Base-by-base conservation (phyloP, 805 yeast species). In the Sugiyamaella mastotermitis region DNA sequence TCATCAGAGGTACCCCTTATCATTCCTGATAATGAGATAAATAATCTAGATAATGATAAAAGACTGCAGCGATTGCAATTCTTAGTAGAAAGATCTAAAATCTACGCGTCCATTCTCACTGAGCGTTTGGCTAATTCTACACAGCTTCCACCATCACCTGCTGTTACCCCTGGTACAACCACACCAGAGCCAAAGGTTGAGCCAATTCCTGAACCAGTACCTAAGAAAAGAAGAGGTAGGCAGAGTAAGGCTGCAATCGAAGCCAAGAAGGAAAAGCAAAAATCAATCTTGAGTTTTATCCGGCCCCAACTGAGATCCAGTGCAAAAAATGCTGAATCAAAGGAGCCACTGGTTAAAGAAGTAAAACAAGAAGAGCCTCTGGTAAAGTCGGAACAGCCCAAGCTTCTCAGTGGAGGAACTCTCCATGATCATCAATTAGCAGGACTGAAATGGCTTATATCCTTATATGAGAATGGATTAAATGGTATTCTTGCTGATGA, bases 401-500 rank as follows among this genome's bases (percentile, higher is more conserved):
- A 59, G 9, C 49, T 76, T 10, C 51, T 80, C 11, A 60, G 71
- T 1, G 77, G 78, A 5, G 83, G 85, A 21, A 52, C 54, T 0
- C 65, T 90, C 69, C 85, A 86, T 53, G 82, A 78, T 20, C 87
- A 92, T 55, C 98, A 90, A 60, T 58, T 85, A 14, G 87, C 83
- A 40, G 98, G 97, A 1, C 70, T 90, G 40, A 87, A 85, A 47
- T 90, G 97, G 97, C 63, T 92, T 29, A 72, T 80, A 10, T 81
- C 95, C 0, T 62, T 90, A 18, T 92, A 83, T 57, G 94, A 88
- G 55, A 92, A 90, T 59, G 98, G 97, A 0, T 66, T 90, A 20
- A 90, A 90, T 58, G 98, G 97, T 56, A 90, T 90, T 35, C 88
- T 90, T 97, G 97, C 97, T 0, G 97, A 87, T 62, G 97, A 84